Conservation (phyloP, 176 grass and related monocot species). For the Musa beccarii region DNA sequence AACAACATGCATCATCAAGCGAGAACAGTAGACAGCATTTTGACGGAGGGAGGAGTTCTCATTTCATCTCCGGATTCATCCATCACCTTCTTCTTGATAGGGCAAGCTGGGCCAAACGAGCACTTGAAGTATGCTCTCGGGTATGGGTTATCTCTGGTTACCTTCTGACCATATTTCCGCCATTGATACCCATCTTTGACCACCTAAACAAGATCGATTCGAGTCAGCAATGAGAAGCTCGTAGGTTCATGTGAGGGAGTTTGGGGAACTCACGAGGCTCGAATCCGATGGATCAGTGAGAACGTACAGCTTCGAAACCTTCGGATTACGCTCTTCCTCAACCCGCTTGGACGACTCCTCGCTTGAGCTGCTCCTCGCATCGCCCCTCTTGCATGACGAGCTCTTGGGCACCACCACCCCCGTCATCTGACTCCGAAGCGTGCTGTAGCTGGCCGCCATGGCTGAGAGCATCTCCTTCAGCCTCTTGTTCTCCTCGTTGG, state of each 20-base stretch:
- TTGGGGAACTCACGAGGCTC: conserved; percentile 39
- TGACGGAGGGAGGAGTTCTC: too few species aligned
- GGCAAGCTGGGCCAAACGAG: conserved; percentile 2
- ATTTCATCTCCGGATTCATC: too few species aligned
- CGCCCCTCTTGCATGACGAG: too few species aligned
- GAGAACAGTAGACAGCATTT: too few species aligned
- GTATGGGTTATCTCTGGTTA: not conserved
- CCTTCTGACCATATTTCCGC: conserved; percentile 10
- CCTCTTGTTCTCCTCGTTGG: conserved; percentile 10
- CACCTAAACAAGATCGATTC: not conserved
- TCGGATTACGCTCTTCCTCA: conserved; percentile 32
- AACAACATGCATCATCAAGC: not conserved
- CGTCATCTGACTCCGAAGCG: not conserved
- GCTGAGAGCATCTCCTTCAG: not conserved
- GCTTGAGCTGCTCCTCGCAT: too few species aligned
- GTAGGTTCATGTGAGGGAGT: not conserved
- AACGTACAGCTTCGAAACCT: conserved; percentile 34
- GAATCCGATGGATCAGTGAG: conserved; percentile 48
- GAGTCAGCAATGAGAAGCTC: too few species aligned
- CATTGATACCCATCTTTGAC: conserved; percentile 4
- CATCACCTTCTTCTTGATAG: conserved; percentile 3
- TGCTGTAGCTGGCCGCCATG: not conserved
- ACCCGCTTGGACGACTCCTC: conserved; percentile 28
- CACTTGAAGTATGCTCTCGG: conserved; percentile 6
- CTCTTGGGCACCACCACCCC: not conserved